Evolutionary conservation across 208 protist species (phyloP).

Genomic region (Trypanosoma vivax): DNA sequence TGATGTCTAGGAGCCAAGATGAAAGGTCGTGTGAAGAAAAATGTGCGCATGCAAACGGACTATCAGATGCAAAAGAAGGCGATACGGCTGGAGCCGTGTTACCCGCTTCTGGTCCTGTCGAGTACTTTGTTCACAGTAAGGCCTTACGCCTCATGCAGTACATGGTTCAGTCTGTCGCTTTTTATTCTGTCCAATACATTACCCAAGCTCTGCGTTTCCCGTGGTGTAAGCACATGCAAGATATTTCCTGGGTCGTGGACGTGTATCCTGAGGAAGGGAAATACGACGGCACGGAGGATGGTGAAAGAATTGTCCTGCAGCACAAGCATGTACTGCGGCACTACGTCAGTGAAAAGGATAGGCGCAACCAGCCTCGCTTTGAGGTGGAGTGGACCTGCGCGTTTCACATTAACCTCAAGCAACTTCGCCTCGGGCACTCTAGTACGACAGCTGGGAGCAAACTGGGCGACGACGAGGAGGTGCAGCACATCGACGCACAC

Average conservation of each 20-base stretch:
- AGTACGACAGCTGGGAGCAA: neutral
- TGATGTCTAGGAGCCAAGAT: conserved; percentile 22
- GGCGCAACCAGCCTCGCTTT: conserved; percentile 30
- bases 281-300: conserved; percentile 2
- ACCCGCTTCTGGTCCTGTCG: neutral
- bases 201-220: conserved; percentile 45
- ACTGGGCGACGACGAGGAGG: conserved; percentile 16
- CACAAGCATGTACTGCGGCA: conserved; percentile 53
- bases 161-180: conserved; percentile 57
- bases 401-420: conserved; percentile 32
- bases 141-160: conserved; percentile 73
- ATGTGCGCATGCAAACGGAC: no score
- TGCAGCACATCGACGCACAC: conserved; percentile 8
- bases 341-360: conserved; percentile 36
- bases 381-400: conserved; percentile 51
- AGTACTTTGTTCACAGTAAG: conserved; percentile 35
- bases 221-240: conserved; percentile 61
- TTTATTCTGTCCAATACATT: conserved; percentile 49
- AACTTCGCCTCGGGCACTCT: conserved; percentile 13
- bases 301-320: conserved; percentile 31
- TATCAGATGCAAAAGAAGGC: neutral
- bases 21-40: neutral
- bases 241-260: conserved; percentile 50
- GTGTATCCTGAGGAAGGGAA: conserved; percentile 23
- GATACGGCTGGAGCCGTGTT: neutral